Base-by-base conservation (phyloP, 208 protist genomes). In the Novymonas esmeraldas region DNA sequence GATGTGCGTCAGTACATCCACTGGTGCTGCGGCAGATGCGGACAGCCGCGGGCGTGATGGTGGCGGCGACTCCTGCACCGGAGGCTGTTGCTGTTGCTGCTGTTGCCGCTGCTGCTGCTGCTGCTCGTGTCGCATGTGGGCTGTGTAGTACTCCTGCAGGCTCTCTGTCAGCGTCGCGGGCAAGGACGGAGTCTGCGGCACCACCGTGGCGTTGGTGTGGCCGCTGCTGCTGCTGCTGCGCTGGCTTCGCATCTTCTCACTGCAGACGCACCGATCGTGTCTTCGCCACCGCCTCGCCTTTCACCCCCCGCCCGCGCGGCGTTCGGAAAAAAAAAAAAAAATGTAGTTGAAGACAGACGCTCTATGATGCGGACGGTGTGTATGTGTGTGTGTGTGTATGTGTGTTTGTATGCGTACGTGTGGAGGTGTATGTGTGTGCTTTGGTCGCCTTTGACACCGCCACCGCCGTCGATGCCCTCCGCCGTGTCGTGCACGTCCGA, bases 341-440 rank as follows among this genome's bases (percentile, higher is more conserved):
- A n/a, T n/a, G n/a, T n/a, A n/a, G n/a, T n/a, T n/a, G n/a, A n/a
- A n/a, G n/a, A n/a, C 11, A 9, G 16, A 0, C 11, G 7, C 16
- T 56, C 50, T 56, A 39, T 34, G 14, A 10, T 70, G 22, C n/a
- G n/a, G n/a, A n/a, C n/a, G n/a, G n/a, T n/a, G n/a, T 6, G n/a
- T 29, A 31, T 54, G 41, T 61, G 28, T 45, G 28, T 69, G 14
- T 61, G 24, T 26, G 36, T 20, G 46, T 41, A 44, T 34, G 28
- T 51, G 55, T 60, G 51, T 59, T 26, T 59, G 41, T 41, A 45
- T 34, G 20, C 7, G 45, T 10, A 50, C n/a, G 22, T n/a, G n/a
- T n/a, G n/a, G n/a, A n/a, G n/a, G n/a, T n/a, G n/a, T n/a, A n/a
- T n/a, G n/a, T n/a, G n/a, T n/a, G n/a, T n/a, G n/a, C n/a, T n/a